These are phyloP conservation scores for Lotus japonicus DNA, from an alignment of 306 rosid genomes.

Conservation along the genomic window DNA sequence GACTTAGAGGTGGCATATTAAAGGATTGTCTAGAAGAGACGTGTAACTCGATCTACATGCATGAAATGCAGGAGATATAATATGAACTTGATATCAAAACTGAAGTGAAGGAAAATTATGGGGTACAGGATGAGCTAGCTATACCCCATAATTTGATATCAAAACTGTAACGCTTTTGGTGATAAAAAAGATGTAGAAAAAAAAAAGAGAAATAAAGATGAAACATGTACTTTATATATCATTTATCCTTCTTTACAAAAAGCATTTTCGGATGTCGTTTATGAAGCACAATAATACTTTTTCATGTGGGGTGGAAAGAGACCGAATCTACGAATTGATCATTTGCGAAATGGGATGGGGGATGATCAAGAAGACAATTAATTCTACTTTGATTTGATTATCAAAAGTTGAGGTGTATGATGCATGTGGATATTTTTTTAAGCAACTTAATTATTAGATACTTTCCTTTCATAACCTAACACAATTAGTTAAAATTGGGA, in stretches of 20 bases:
- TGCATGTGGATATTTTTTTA: too few relatives aligned
- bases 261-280: slow-evolving; percentile 29
- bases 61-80: not conserved
- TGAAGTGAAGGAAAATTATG: too few relatives aligned
- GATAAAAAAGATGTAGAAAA: too few relatives aligned
- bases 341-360: not conserved
- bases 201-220: not conserved
- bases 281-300: slow-evolving; percentile 22
- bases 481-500: slow-evolving; percentile 28
- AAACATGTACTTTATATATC: not conserved
- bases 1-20: too few relatives aligned
- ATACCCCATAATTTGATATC: too few relatives aligned
- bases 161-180: slow-evolving; percentile 12
- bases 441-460: slow-evolving; percentile 5
- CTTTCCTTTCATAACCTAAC: slow-evolving; percentile 24
- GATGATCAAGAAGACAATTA: not conserved
- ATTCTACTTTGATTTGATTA: slow-evolving; percentile 3
- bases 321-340: slow-evolving; percentile 13
- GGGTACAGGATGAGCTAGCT: slow-evolving; percentile 1
- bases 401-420: slow-evolving; percentile 10
- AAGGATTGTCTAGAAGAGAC: too few relatives aligned
- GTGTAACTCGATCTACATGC: not conserved
- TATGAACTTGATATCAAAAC: not conserved
- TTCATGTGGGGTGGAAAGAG: slow-evolving; percentile 28
- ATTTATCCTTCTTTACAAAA: slow-evolving; percentile 32